Evolutionary conservation across 345 rosid genomes (phyloP).

Genomic region (Eucalyptus urophylla): DNA sequence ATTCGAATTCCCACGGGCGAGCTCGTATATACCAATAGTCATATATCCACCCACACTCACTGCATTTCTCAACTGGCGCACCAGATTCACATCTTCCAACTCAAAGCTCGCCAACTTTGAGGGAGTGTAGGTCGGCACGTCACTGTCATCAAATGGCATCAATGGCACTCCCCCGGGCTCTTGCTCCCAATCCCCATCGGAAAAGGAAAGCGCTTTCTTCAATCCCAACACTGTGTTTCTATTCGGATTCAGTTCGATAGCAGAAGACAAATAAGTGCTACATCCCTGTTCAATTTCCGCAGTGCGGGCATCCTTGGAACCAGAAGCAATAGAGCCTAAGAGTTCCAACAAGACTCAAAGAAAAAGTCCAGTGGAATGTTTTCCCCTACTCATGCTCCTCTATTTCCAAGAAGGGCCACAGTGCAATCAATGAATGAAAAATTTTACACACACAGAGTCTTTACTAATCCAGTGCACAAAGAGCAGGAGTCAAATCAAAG

Average conservation of each 20-base stretch:
- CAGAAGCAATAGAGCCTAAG: neutral
- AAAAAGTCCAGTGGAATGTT: neutral
- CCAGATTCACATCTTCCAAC: neutral
- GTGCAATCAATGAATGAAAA: neutral
- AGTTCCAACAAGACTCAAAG: neutral
- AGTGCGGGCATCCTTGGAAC: neutral
- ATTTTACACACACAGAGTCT: neutral
- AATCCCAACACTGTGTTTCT: neutral
- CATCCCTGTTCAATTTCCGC: neutral
- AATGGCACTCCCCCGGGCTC: neutral
- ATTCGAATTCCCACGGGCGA: neutral
- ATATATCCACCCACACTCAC: neutral
- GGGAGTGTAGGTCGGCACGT: neutral
- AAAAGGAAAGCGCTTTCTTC: neutral
- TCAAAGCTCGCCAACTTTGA: neutral
- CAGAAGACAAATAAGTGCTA: neutral
- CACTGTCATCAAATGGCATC: slow-evolving; percentile 3
- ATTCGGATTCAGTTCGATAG: neutral
- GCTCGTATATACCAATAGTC: neutral
- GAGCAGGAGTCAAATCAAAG: neutral
- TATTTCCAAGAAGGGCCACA: neutral
- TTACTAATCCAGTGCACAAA: neutral
- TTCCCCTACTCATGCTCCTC: neutral
- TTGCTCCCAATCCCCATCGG: slow-evolving; percentile 4
- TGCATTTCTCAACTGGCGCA: neutral